A percentile compares a stretch with the other conserved stretches of the same genome.
Evolutionary conservation across 441 rosid species (phyloP).

Genomic region (Eutrema salsugineum): DNA sequence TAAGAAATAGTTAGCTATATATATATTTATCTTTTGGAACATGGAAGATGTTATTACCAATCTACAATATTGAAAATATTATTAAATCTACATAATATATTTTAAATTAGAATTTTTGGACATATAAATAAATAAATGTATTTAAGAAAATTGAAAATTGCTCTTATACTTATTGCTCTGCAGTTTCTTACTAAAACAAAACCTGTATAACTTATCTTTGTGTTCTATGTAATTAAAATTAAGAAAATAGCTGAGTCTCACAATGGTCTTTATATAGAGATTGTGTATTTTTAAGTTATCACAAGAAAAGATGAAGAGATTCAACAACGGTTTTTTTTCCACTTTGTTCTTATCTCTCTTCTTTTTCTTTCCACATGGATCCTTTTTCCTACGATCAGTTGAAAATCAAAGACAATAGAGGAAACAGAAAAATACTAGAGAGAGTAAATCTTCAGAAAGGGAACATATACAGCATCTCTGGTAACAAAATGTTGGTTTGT

Average conservation of each 20-base stretch:
- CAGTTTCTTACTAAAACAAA: too few relatives aligned
- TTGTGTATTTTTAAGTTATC: background rate
- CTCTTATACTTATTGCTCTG: background rate
- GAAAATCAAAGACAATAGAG: slow-evolving; percentile 30
- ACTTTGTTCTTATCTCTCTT: background rate
- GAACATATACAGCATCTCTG: slow-evolving; percentile 47
- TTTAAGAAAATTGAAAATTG: background rate
- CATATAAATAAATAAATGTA: background rate
- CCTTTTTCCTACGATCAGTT: slow-evolving; percentile 45
- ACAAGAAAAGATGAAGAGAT: slow-evolving; percentile 4
- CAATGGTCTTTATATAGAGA: background rate
- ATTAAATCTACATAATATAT: background rate
- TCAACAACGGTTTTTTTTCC: background rate
- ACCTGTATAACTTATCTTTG: slow-evolving; percentile 9
- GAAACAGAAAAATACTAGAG: slow-evolving; percentile 26
- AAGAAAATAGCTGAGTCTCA: background rate
- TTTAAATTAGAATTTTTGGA: too few relatives aligned
- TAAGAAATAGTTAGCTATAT: background rate
- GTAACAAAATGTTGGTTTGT: slow-evolving; percentile 21
- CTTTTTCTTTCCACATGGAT: slow-evolving; percentile 9
- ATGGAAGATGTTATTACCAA: background rate
- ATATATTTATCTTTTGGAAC: background rate
- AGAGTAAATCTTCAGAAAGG: slow-evolving; percentile 39
- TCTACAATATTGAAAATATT: background rate
- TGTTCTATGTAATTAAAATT: background rate